Evolutionary conservation across 345 rosid genomes (phyloP).

Genomic region (Hibiscus trionum): DNA sequence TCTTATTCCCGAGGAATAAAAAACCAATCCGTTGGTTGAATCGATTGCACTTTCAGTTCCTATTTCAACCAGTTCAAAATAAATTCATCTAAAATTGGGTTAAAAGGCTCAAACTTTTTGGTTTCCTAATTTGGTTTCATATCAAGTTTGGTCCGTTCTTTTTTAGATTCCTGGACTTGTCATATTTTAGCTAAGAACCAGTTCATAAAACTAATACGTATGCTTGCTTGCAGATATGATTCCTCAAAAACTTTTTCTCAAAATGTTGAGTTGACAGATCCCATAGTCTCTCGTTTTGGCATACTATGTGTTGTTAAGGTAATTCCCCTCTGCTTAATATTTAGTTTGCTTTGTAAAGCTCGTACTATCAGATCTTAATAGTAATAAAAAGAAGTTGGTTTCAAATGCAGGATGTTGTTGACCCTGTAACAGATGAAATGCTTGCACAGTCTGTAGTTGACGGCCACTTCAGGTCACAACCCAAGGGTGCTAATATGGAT

Average conservation of each 20-base stretch:
- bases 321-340: conserved; percentile 5
- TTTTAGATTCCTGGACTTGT: background rate
- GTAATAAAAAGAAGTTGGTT: conserved; percentile 2
- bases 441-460: conserved; percentile 90
- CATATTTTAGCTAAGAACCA: background rate
- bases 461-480: conserved; percentile 84
- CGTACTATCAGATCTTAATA: conserved; percentile 2
- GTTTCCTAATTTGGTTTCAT: too few species aligned
- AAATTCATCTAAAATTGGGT: background rate
- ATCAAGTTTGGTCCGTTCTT: too few species aligned
- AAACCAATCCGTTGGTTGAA: background rate
- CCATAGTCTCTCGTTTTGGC: conserved; percentile 88
- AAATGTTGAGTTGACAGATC: conserved; percentile 95
- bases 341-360: background rate
- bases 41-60: background rate
- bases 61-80: background rate
- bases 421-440: conserved; percentile 90
- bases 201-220: background rate
- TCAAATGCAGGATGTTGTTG: conserved; percentile 81
- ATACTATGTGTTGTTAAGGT: conserved; percentile 97
- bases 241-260: conserved; percentile 85
- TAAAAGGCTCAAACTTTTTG: background rate
- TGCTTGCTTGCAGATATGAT: conserved; percentile 56
- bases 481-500: conserved; percentile 67
- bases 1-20: background rate